Evolutionary conservation across 192 early-diverging fungal genomes (phyloP).

Genomic region (Coemansia sp.): DNA sequence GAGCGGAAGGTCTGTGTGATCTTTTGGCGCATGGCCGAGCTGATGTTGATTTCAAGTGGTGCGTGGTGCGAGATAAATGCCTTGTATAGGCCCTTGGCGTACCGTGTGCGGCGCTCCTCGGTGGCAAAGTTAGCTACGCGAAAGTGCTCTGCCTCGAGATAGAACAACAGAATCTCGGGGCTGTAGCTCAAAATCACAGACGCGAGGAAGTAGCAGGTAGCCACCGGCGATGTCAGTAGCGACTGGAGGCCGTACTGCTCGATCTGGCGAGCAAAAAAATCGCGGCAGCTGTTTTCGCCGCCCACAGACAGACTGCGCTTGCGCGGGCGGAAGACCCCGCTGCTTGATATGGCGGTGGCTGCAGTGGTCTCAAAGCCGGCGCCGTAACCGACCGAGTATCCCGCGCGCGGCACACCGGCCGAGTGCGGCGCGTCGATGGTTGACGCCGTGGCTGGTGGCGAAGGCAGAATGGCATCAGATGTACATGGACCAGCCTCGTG

Average conservation of each 20-base stretch:
- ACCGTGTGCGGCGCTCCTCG: slow-evolving; percentile 32
- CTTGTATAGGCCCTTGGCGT: slow-evolving; percentile 48
- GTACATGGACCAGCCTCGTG: too few relatives aligned
- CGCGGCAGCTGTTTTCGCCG: slow-evolving; percentile 35
- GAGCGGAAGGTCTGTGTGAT: slow-evolving; percentile 20
- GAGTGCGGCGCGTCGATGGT: not conserved
- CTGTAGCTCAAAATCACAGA: slow-evolving; percentile 26
- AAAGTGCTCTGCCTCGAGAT: slow-evolving; percentile 44
- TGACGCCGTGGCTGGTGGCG: slow-evolving; percentile 16
- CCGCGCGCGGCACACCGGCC: not conserved
- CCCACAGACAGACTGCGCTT: slow-evolving; percentile 51
- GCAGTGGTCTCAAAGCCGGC: not conserved
- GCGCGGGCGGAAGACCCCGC: slow-evolving; percentile 28
- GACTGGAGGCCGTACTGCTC: slow-evolving; percentile 48
- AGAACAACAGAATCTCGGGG: slow-evolving; percentile 43
- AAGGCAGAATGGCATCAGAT: not conserved
- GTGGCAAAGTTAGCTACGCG: slow-evolving; percentile 22
- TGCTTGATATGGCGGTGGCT: too few relatives aligned
- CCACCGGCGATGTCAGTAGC: slow-evolving; percentile 41
- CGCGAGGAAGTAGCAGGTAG: slow-evolving; percentile 47
- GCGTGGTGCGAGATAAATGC: slow-evolving; percentile 42
- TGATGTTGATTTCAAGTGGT: slow-evolving; percentile 49
- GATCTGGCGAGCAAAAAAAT: slow-evolving; percentile 45
- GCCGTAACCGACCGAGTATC: not conserved
- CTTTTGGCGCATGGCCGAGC: slow-evolving; percentile 33